These are phyloP conservation scores for Arthroderma uncinatum DNA, from an alignment of 2,329 filamentous ascomycete species.

Conservation along the genomic window DNA sequence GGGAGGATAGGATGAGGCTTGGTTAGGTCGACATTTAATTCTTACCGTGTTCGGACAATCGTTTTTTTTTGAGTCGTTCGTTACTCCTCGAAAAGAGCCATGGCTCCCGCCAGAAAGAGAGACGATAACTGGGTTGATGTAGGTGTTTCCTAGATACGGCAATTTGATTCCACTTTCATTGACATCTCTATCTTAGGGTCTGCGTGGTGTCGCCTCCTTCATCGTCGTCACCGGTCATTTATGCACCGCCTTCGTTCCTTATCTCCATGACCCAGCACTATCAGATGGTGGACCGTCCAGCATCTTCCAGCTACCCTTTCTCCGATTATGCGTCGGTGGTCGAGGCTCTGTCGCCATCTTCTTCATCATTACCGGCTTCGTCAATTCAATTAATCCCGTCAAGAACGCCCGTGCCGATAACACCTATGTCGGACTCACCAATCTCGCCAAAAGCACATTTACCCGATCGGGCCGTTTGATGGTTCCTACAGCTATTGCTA, in stretches of 20 bases:
- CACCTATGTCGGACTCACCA: constrained; percentile 16
- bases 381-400: constrained; percentile 22
- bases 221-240: constrained; percentile 35
- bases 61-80: neutral
- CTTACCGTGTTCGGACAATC: neutral
- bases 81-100: neutral
- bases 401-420: constrained; percentile 19
- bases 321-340: constrained; percentile 20
- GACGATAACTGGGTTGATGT: constrained; percentile 21
- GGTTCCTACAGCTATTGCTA: constrained; percentile 18
- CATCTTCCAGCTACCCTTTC: constrained; percentile 21
- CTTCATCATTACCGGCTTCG: constrained; percentile 24
- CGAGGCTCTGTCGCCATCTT: constrained; percentile 22
- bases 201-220: constrained; percentile 34
- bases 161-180: neutral
- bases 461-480: constrained; percentile 19
- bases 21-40: neutral
- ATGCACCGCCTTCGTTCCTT: constrained; percentile 32
- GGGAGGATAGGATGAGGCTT: constrained; percentile 1
- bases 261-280: constrained; percentile 29
- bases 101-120: constrained; percentile 13
- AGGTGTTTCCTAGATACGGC: neutral
- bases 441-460: constrained; percentile 18
- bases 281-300: constrained; percentile 13
- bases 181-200: constrained; percentile 23